A percentile compares a stretch with the other conserved stretches of the same genome.
These are phyloP conservation scores for Kodamaea jinghongensis DNA, from an alignment of 805 yeast genomes.

Conservation along the genomic window DNA sequence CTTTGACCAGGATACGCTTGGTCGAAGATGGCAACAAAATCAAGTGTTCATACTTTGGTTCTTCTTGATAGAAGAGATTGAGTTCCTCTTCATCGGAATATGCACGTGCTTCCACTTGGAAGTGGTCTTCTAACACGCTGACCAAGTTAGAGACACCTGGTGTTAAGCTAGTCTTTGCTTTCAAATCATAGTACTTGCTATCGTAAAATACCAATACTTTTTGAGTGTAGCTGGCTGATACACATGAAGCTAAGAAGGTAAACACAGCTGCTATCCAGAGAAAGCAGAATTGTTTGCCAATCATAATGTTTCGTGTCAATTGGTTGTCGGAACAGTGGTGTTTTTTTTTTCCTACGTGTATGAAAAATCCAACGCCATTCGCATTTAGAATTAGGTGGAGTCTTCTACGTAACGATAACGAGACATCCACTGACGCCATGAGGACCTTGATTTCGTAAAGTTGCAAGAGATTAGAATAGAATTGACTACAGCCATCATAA, in stretches of 20 bases:
- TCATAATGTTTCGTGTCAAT: constrained; percentile 6
- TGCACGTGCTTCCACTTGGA: constrained; percentile 18
- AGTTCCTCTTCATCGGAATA: constrained; percentile 23
- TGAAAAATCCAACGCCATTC: constrained; percentile 1
- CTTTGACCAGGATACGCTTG: constrained; percentile 30
- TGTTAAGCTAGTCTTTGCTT: constrained; percentile 12
- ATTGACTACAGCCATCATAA: too few relatives aligned
- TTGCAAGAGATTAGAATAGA: too few relatives aligned
- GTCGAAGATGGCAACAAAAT: constrained; percentile 36
- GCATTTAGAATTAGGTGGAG: too few relatives aligned
- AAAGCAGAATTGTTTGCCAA: constrained; percentile 8
- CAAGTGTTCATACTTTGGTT: constrained; percentile 26
- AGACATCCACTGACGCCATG: too few relatives aligned
- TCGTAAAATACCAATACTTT: constrained; percentile 36
- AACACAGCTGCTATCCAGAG: constrained; percentile 7
- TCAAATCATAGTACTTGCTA: constrained; percentile 22
- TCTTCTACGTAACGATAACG: too few relatives aligned
- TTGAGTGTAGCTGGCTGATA: constrained; percentile 1
- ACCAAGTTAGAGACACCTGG: constrained; percentile 22
- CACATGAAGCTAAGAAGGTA: constrained; percentile 4
- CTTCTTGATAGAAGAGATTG: constrained; percentile 23
- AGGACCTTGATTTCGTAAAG: too few relatives aligned
- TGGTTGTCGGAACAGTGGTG: constrained; percentile 1
- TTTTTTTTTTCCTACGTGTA: constrained; percentile 8
- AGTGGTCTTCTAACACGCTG: constrained; percentile 18